Evolutionary conservation across 495 filamentous ascomycete species (phyloP), one percentile per base, ranked within the genome.

Genomic region (Tuber umbilicatum): DNA sequence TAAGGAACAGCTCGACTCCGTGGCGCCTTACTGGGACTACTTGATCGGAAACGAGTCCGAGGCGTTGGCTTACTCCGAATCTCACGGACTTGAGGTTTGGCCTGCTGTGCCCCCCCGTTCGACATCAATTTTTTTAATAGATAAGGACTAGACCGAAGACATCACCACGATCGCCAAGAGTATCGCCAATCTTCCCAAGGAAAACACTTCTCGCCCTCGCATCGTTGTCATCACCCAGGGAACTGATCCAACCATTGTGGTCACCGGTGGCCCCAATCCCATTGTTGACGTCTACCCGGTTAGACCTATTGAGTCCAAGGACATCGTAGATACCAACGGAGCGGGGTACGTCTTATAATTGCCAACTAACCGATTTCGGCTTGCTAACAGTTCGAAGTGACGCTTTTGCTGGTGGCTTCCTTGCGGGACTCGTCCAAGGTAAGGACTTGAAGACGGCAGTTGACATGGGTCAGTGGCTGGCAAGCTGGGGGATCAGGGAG

Each of bases 21-120:
- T 91, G 3, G 87, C 91, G 16, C 91, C 90, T 35, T 98, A 97
- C 89, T 94, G 92, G 86, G 95, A 99, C 86, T 97, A 94, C 86
- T 87, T 97, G 45, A 91, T 98, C 85, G 95, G 94, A 76, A 99
- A 99, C 85, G 96, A 98, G 90, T 91, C 91, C 41, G 95, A 99
- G 86, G 95, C 94, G 43, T 87, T 88, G 77, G 85, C 92, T 71
- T 98, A 94, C 85, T 90, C 96, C 71, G 89, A 92, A 82, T 90
- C 89, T 73, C 93, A 97, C 84, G 86, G 86, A 73, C 89, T 89
- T 55, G 83, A 85, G 39, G 79, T 81, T 70, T 68, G 43, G 75
- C 37, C 70, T 42, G 68, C 78, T 41, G 55, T 23, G 40, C 14
- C 69, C 39, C 69, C 45, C n/a, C 67, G 43, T 68, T 81, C 35